Percentiles rank a stretch among this genome's conserved stretches.
Conservation (phyloP, 257 asterid genomes). For the Nicotiana sylvestris region DNA sequence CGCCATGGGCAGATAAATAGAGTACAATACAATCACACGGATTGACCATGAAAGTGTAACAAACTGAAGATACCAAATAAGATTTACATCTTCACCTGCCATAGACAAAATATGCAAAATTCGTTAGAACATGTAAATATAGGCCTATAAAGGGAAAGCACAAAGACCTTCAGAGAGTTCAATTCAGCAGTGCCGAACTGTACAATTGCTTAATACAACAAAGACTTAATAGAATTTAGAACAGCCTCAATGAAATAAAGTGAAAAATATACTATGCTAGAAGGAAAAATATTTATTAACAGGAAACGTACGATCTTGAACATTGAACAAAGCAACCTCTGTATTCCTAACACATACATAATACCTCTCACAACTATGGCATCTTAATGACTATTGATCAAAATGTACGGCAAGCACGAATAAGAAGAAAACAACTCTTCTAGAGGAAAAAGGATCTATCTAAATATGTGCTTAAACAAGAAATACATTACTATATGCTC, state of each 20-base stretch:
- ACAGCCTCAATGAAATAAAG: neutral
- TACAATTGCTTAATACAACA: neutral
- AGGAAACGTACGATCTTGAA: neutral
- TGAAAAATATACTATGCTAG: neutral
- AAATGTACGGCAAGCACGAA: neutral
- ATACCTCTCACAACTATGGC: neutral
- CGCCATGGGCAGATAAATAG: neutral
- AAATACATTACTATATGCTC: neutral
- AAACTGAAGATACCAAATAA: neutral
- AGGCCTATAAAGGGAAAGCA: neutral
- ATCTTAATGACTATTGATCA: neutral
- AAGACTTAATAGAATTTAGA: neutral
- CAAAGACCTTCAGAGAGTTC: neutral
- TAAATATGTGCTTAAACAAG: neutral
- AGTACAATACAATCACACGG: neutral
- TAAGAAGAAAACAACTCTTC: neutral
- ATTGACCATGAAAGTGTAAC: neutral
- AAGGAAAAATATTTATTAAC: neutral
- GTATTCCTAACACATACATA: neutral
- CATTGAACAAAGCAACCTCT: neutral
- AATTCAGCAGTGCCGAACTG: neutral
- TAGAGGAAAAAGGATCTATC: neutral
- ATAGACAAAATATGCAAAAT: neutral
- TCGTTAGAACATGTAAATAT: neutral
- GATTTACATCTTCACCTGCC: neutral